A percentile compares a stretch with the other conserved stretches of the same genome.
Evolutionary conservation across 176 grass and related monocot species (phyloP).

Genomic region (Carex cristatella): DNA sequence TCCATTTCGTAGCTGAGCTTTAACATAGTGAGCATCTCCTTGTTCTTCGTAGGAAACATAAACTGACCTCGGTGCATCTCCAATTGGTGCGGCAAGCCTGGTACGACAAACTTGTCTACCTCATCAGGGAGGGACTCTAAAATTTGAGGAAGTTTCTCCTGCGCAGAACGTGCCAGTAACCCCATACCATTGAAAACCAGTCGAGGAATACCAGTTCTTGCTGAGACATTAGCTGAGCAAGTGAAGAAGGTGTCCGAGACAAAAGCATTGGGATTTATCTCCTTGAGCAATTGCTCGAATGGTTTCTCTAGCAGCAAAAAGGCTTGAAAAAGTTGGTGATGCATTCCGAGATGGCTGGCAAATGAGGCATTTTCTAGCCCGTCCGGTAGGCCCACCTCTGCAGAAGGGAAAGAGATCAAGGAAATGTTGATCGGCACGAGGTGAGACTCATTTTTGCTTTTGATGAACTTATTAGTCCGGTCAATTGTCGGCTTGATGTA

Average conservation of each 20-base stretch:
- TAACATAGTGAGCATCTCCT: not conserved
- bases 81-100: slow-evolving; percentile 41
- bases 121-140: not conserved
- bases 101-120: slow-evolving; percentile 9
- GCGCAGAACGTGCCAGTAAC: slow-evolving; percentile 22
- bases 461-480: slow-evolving; percentile 27
- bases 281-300: slow-evolving; percentile 30
- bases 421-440: slow-evolving; percentile 19
- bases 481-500: slow-evolving; percentile 35
- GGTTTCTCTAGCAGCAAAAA: slow-evolving; percentile 11
- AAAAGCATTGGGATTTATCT: slow-evolving; percentile 28
- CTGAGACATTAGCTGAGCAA: slow-evolving; percentile 29
- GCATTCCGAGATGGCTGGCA: not conserved
- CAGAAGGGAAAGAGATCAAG: slow-evolving; percentile 32
- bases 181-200: slow-evolving; percentile 46
- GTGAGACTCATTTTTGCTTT: not conserved
- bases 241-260: slow-evolving; percentile 42
- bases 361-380: slow-evolving; percentile 28
- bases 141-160: slow-evolving; percentile 5
- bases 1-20: not conserved
- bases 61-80: slow-evolving; percentile 32
- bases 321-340: slow-evolving; percentile 16
- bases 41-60: not conserved
- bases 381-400: slow-evolving; percentile 37
- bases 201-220: slow-evolving; percentile 30